Base-by-base conservation (phyloP, 2,329 filamentous ascomycete genomes). In the Paecilomyces niveus region DNA sequence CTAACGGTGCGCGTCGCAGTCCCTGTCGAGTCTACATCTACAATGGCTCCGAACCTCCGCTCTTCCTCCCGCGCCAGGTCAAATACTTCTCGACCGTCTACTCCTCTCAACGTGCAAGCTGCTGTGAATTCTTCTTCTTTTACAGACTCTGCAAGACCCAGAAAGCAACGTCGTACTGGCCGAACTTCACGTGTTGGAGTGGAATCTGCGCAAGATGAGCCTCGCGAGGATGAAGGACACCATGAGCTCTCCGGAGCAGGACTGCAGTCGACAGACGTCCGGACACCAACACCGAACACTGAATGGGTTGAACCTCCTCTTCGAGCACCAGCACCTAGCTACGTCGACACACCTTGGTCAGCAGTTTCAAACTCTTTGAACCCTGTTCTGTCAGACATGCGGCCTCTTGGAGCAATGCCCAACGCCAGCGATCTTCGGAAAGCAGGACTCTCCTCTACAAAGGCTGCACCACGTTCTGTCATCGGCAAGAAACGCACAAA, bases 311-410 rank as follows among this genome's bases (percentile, higher is more conserved):
- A 88, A 72, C 85, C 85, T 54, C 72, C 79, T 39, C 67, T 83
- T 53, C 79, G 81, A 59, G 69, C 73, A 54, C 79, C 80, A 53
- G 77, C 77, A 53, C 81, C 92, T 10, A 93, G 89, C 70, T 96
- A 88, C 70, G 85, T 90, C 78, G 90, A 96, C 65, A 80, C 83
- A 70, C 66, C 69, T 13, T 70, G 68, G 68, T 85, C 82, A 58
- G 89, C 89, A 52, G 82, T 94, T 65, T 70, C 63, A 29, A 65
- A 59, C 52, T 80, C 88, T 67, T 82, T 88, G 54, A 85, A 86
- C 72, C 89, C 89, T 63, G 89, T 95, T 18, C 79, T 95, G 59
- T 87, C 90, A 73, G 87, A 87, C 67, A 96, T 96, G 92, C 87
- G 86, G 56, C 87, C 92, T 26, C 77, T 96, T 58, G 92, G 92